These are phyloP conservation scores for Fusarium udum DNA, from an alignment of 2,329 filamentous ascomycete species.

Conservation along the genomic window DNA sequence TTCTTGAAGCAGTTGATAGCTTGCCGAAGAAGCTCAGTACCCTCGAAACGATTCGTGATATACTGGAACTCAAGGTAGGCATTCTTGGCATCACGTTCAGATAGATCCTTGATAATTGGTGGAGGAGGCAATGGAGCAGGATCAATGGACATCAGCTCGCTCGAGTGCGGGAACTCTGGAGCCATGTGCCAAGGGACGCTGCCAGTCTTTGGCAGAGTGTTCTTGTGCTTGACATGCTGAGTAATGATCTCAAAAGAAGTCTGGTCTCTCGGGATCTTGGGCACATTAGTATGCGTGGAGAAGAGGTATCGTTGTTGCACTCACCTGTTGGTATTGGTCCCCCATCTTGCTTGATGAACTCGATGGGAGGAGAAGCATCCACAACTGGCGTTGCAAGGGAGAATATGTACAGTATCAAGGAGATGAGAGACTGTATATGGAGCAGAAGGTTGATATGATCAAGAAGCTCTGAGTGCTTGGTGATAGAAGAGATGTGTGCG, in stretches of 20 bases:
- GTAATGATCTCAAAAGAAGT: slow-evolving; percentile 12
- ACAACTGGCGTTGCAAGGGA: neutral
- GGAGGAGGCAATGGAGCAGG: slow-evolving; percentile 25
- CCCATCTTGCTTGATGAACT: neutral
- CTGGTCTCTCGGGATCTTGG: neutral
- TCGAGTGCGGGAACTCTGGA: slow-evolving; percentile 39
- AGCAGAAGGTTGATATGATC: neutral
- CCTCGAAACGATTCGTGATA: slow-evolving; percentile 78
- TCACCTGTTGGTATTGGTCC: neutral
- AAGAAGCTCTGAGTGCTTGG: neutral
- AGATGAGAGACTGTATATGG: neutral
- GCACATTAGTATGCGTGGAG: neutral
- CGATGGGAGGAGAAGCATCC: neutral
- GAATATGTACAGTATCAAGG: too few species aligned
- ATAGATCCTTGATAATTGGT: neutral
- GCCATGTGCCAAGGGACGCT: slow-evolving; percentile 20
- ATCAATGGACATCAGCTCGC: slow-evolving; percentile 37
- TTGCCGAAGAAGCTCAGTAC: slow-evolving; percentile 72
- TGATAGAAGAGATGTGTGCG: neutral
- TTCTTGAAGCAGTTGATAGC: slow-evolving; percentile 67
- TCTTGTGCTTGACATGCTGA: slow-evolving; percentile 11
- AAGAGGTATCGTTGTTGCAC: too few species aligned
- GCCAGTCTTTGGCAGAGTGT: neutral
- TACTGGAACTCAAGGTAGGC: slow-evolving; percentile 80
- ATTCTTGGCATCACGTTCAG: slow-evolving; percentile 45